Evolutionary conservation across 257 asterid species (phyloP).

Genomic region (Ligustrum vulgare): DNA sequence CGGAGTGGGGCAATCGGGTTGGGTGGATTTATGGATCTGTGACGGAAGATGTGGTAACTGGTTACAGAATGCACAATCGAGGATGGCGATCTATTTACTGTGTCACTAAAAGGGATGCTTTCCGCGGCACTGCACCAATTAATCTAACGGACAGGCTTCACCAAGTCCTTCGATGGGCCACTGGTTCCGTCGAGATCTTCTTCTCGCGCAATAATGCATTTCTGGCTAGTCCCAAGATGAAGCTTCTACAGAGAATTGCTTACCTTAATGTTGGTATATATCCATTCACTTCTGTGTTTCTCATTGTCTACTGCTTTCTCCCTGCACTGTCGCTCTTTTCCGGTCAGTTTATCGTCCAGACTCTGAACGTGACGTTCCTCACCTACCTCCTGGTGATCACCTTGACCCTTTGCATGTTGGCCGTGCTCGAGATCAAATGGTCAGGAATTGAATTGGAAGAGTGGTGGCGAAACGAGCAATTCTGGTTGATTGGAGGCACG

Average conservation of each 20-base stretch:
- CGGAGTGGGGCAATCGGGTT: conserved; percentile 25
- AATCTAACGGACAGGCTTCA: conserved; percentile 24
- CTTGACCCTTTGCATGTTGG: conserved; percentile 17
- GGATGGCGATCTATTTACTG: conserved; percentile 24
- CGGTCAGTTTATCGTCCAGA: conserved; percentile 20
- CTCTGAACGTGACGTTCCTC: conserved; percentile 16
- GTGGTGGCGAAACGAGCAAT: conserved; percentile 23
- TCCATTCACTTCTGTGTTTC: conserved; percentile 17
- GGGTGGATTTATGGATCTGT: conserved; percentile 24
- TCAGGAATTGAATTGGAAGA: conserved; percentile 22
- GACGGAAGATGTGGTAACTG: conserved; percentile 23
- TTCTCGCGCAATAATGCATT: conserved; percentile 21
- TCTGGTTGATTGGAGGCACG: conserved; percentile 24
- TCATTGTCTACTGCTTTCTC: conserved; percentile 20
- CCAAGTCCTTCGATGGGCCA: conserved; percentile 25
- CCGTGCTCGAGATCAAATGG: conserved; percentile 22
- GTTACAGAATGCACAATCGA: conserved; percentile 22
- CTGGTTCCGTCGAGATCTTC: conserved; percentile 22
- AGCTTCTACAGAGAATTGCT: conserved; percentile 17
- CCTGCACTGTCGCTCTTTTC: conserved; percentile 18
- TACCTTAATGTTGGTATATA: conserved; percentile 20
- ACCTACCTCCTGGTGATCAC: conserved; percentile 15
- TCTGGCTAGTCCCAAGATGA: conserved; percentile 17
- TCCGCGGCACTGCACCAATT: conserved; percentile 22
- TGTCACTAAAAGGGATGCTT: conserved; percentile 22